phyloP scores from a whole-genome alignment of 2,329 filamentous ascomycete species.

The Diplodia sapinea region DNA sequence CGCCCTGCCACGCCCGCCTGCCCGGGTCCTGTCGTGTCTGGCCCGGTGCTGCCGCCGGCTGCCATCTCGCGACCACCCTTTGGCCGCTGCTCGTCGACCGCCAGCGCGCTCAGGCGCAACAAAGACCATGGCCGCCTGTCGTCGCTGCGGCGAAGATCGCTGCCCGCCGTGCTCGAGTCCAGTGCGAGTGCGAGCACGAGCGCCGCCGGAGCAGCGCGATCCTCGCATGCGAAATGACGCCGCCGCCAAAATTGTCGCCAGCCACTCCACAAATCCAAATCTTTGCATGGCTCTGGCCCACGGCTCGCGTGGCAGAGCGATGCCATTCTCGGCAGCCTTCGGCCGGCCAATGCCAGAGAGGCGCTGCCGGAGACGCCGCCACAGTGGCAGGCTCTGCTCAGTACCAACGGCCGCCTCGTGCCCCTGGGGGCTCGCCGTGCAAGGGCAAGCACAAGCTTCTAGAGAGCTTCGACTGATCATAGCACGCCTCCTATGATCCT shows the following conservation, averaged over 20 bases:
- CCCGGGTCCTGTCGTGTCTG: neutral
- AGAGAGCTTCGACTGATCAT: neutral
- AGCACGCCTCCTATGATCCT: constrained; percentile 10
- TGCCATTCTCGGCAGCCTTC: neutral
- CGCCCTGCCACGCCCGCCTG: too few species aligned
- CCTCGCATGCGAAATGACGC: constrained; percentile 27
- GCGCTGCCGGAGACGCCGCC: neutral
- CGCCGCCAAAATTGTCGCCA: constrained; percentile 3
- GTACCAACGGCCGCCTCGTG: neutral
- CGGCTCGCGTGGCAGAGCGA: neutral
- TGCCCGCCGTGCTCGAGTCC: neutral
- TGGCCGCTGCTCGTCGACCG: neutral
- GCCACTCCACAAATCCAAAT: constrained; percentile 1
- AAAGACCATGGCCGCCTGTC: neutral
- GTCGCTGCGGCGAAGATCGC: neutral
- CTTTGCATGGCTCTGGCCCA: neutral
- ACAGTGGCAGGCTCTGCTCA: neutral
- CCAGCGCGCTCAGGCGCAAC: neutral
- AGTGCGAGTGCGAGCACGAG: too few species aligned
- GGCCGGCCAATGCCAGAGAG: neutral
- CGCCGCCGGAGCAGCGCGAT: constrained; percentile 2
- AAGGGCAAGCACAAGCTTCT: neutral
- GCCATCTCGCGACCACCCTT: neutral
- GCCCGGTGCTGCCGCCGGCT: neutral
- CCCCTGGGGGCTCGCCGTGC: neutral